These are phyloP conservation scores for Naganishia vishniacii DNA, from an alignment of 768 basidiomycete genomes.

Conservation along the genomic window DNA sequence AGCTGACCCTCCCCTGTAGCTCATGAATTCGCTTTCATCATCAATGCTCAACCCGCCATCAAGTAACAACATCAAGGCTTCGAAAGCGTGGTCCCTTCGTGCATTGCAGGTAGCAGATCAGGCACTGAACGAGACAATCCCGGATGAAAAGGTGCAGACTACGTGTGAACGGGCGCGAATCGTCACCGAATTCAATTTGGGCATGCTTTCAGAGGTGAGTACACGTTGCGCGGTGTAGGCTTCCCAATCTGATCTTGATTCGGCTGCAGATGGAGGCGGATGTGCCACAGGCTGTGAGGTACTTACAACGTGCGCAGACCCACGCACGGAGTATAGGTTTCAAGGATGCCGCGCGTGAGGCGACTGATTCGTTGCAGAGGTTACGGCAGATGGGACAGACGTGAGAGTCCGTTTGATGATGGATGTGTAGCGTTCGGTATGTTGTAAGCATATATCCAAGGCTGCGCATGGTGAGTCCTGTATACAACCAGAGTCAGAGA, in stretches of 20 bases:
- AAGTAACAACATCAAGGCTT: conserved; percentile 35
- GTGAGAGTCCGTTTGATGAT: too few relatives aligned
- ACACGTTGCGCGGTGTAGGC: neutral
- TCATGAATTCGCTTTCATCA: conserved; percentile 46
- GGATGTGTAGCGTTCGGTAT: too few relatives aligned
- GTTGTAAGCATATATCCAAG: too few relatives aligned
- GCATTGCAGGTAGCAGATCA: conserved; percentile 38
- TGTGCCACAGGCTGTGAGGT: conserved; percentile 30
- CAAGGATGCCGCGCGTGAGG: conserved; percentile 41
- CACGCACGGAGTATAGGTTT: conserved; percentile 37
- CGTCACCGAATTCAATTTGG: conserved; percentile 42
- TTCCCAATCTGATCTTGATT: conserved; percentile 8
- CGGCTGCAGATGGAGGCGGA: conserved; percentile 43
- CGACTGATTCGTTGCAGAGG: conserved; percentile 33
- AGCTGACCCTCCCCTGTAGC: conserved; percentile 18
- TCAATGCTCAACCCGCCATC: conserved; percentile 39
- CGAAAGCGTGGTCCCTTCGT: conserved; percentile 42
- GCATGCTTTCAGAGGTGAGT: conserved; percentile 46
- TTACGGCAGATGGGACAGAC: conserved; percentile 4
- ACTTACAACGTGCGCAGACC: conserved; percentile 32
- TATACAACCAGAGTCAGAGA: too few relatives aligned
- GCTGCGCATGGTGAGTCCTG: too few relatives aligned
- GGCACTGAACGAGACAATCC: conserved; percentile 27
- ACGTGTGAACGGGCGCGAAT: conserved; percentile 38
- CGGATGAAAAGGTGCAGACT: conserved; percentile 16